Base-by-base conservation (phyloP, 108 stramenopile genomes). In the Phaeodactylum tricornutum region DNA sequence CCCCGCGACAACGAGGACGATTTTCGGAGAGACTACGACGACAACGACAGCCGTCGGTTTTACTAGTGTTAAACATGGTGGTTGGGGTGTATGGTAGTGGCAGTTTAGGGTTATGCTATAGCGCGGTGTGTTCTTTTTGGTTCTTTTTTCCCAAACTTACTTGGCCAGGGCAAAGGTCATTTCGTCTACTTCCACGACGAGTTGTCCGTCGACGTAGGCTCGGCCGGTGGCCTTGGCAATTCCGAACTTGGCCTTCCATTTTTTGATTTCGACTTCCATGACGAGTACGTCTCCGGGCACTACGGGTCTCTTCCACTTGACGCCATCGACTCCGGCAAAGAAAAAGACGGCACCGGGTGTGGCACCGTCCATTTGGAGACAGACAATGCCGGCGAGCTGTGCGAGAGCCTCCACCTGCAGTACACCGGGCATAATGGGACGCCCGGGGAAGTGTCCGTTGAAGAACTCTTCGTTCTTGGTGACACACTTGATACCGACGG, bases 351-450 rank as follows among this genome's bases (percentile, higher is more conserved):
- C 79, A 39, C 92, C 92, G 2, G 81, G 79, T 28, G 62, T 64
- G 1, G 77, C 83, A 24, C 87, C 89, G 19, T 87, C 84, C 73
- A 85, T 72, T 50, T 92, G 81, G 30, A 95, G 70, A 49, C 81
- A 79, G 25, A 98, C 87, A 56, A 93, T 74, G 24, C 96, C 96
- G 14, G 93, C 92, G 14, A 98, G 71, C 66, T 98, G 96, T 2
- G 96, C 96, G 57, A 98, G 57, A n/a, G 96, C 96, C 61, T 98
- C 96, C 4, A 98, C 71, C 78, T 96, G 91, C 34, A 97, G 57
- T 8, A 97, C 95, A 23, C 97, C 97, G 9, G 97, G 97, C 95
- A 98, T 98, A 55, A 98, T 90, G 24, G 97, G 94, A 22, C 91
- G 66, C 34, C 89, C 87, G 24, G 97, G 97, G 68, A 98, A 98